Evolutionary conservation across 1,284 basidiomycete species (phyloP).

Genomic region (Earliella scabrosa): DNA sequence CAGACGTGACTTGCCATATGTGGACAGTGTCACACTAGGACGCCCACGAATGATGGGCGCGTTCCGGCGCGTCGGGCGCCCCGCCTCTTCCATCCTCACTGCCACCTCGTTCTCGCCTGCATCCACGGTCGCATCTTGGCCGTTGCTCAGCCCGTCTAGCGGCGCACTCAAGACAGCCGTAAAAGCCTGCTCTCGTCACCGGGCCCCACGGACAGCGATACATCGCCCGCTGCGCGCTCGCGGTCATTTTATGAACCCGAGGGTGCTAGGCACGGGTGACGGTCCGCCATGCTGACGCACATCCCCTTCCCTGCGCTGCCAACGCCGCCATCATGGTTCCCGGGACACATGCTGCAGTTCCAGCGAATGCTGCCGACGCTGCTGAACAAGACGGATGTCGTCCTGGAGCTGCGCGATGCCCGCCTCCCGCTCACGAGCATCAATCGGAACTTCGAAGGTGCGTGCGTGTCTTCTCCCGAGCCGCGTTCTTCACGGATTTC

Average conservation of each 20-base stretch:
- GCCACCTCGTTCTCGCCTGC: slow-evolving; percentile 2
- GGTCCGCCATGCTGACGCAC: slow-evolving; percentile 44
- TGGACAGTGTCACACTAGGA: background rate
- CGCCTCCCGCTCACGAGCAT: slow-evolving; percentile 93
- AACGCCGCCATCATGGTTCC: slow-evolving; percentile 92
- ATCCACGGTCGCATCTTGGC: background rate
- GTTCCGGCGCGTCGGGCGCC: slow-evolving; percentile 1
- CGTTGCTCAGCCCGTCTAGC: background rate
- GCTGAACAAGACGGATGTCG: slow-evolving; percentile 84
- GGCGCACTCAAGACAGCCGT: background rate
- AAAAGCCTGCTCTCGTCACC: background rate
- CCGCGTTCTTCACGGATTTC: background rate
- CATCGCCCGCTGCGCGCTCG: background rate
- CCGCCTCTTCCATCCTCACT: slow-evolving; percentile 14
- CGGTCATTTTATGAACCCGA: background rate
- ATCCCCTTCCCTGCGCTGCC: slow-evolving; percentile 64
- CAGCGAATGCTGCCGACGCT: slow-evolving; percentile 77
- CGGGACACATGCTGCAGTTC: slow-evolving; percentile 96
- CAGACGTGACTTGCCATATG: background rate
- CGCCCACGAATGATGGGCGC: no score
- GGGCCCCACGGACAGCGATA: background rate
- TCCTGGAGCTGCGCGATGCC: slow-evolving; percentile 94
- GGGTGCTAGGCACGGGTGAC: background rate
- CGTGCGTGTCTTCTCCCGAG: slow-evolving; percentile 9
- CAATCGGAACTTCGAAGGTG: slow-evolving; percentile 87